Conservation (phyloP, 345 rosid species). For the Turritis glabra region DNA sequence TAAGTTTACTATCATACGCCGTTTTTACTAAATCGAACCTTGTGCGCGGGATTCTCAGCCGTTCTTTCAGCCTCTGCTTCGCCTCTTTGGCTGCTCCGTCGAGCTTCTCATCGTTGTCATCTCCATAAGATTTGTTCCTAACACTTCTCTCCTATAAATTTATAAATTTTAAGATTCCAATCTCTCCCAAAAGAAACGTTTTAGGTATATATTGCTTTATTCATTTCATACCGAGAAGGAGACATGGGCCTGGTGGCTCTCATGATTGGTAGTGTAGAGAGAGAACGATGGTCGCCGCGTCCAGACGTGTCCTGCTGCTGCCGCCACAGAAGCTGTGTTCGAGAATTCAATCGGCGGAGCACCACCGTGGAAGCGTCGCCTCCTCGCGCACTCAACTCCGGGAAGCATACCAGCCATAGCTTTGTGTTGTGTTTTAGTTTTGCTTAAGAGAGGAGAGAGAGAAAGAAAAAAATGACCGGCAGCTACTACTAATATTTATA, state of each 20-base stretch:
- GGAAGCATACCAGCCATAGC: conserved; percentile 86
- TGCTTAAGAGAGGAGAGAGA: conserved; percentile 7
- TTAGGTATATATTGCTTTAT: neutral
- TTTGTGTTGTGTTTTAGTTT: conserved; percentile 25
- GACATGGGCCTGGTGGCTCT: conserved; percentile 37
- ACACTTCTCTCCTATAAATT: conserved; percentile 43
- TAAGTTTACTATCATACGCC: conserved; percentile 7
- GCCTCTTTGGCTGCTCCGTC: conserved; percentile 75
- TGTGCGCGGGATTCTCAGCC: conserved; percentile 51
- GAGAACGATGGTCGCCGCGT: conserved; percentile 62
- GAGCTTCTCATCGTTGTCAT: conserved; percentile 55
- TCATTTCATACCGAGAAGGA: conserved; percentile 23
- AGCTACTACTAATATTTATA: neutral
- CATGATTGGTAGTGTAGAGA: conserved; percentile 56
- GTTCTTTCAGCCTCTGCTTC: conserved; percentile 70
- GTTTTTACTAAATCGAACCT: conserved; percentile 33
- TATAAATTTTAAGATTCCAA: neutral
- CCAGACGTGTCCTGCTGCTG: conserved; percentile 30
- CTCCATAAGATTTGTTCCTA: conserved; percentile 31
- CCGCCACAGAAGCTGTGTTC: neutral
- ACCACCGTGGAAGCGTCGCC: conserved; percentile 69
- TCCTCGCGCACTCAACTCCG: conserved; percentile 81
- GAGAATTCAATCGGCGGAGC: conserved; percentile 48
- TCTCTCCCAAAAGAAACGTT: neutral
- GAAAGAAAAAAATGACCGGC: neutral